These are phyloP conservation scores for Kuraishia borneana DNA, from an alignment of 805 yeast species.

Conservation along the genomic window DNA sequence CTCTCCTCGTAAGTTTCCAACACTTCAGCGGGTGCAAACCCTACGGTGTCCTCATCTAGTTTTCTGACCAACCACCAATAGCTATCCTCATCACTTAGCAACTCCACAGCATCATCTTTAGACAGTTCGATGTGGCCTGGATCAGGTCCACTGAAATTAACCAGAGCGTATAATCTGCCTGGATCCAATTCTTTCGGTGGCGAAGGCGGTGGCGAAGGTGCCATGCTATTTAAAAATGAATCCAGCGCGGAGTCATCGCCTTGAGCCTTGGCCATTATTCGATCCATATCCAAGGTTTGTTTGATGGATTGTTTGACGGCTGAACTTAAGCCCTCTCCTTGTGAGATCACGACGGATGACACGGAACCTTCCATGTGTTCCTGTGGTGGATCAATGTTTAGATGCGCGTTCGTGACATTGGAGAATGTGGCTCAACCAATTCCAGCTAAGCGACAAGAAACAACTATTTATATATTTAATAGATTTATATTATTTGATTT, in stretches of 20 bases:
- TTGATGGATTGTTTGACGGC: neutral
- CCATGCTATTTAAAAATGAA: slow-evolving; percentile 23
- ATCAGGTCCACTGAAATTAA: slow-evolving; percentile 85
- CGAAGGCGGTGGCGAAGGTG: slow-evolving; percentile 61
- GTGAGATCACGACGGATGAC: neutral
- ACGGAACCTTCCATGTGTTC: no score
- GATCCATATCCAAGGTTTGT: neutral
- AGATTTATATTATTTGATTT: no score
- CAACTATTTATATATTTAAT: no score
- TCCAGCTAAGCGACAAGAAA: no score
- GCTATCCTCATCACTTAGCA: slow-evolving; percentile 80
- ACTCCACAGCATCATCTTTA: slow-evolving; percentile 72
- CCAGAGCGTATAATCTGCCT: slow-evolving; percentile 72
- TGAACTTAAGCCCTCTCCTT: neutral
- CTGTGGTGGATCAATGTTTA: no score
- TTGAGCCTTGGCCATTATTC: neutral
- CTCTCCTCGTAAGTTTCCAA: slow-evolving; percentile 87
- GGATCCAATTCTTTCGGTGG: slow-evolving; percentile 82
- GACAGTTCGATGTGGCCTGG: slow-evolving; percentile 77
- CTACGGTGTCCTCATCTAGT: slow-evolving; percentile 53
- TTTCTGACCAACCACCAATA: slow-evolving; percentile 92
- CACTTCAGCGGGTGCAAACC: slow-evolving; percentile 95
- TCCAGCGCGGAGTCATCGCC: slow-evolving; percentile 16
- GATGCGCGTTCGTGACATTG: no score
- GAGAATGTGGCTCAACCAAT: no score